A percentile compares a stretch with the other conserved stretches of the same genome.
These are phyloP conservation scores for Scenedesmus sp. DNA, from an alignment of 163 green algal genomes.

Conservation along the genomic window DNA sequence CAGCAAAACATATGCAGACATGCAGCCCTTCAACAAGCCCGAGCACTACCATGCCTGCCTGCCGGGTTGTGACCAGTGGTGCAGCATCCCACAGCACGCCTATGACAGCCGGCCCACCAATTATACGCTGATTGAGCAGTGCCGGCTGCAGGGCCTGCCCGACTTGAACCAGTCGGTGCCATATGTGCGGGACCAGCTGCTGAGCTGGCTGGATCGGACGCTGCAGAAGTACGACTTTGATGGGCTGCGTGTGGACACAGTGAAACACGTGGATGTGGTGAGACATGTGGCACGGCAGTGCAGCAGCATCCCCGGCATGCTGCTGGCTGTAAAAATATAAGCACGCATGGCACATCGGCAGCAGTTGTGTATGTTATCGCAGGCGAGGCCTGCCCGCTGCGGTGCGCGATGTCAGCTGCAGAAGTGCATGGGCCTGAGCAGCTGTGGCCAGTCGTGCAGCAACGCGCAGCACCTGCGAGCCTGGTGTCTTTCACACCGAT, in stretches of 20 bases:
- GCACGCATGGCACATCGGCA: too few relatives aligned
- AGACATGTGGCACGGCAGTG: background rate
- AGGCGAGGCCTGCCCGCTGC: too few relatives aligned
- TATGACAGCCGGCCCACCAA: background rate
- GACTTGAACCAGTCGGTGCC: constrained; percentile 46
- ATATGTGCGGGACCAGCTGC: constrained; percentile 13
- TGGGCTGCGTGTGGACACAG: constrained; percentile 39
- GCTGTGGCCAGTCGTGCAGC: background rate
- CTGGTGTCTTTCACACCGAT: background rate
- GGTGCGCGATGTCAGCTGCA: too few relatives aligned
- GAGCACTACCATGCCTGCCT: constrained; percentile 39
- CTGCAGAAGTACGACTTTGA: constrained; percentile 45
- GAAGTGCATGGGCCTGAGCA: background rate
- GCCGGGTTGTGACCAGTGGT: background rate
- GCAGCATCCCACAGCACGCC: constrained; percentile 37
- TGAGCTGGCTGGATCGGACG: constrained; percentile 16
- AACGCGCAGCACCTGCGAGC: too few relatives aligned
- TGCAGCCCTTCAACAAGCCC: constrained; percentile 35
- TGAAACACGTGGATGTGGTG: constrained; percentile 35
- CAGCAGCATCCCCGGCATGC: too few relatives aligned
- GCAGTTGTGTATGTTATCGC: too few relatives aligned
- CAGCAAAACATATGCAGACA: background rate
- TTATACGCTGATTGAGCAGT: constrained; percentile 3
- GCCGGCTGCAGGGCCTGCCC: constrained; percentile 13
- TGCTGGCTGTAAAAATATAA: too few relatives aligned